These are phyloP conservation scores for Mariannaea sp. DNA, from an alignment of 2,329 filamentous ascomycete genomes.

Conservation along the genomic window DNA sequence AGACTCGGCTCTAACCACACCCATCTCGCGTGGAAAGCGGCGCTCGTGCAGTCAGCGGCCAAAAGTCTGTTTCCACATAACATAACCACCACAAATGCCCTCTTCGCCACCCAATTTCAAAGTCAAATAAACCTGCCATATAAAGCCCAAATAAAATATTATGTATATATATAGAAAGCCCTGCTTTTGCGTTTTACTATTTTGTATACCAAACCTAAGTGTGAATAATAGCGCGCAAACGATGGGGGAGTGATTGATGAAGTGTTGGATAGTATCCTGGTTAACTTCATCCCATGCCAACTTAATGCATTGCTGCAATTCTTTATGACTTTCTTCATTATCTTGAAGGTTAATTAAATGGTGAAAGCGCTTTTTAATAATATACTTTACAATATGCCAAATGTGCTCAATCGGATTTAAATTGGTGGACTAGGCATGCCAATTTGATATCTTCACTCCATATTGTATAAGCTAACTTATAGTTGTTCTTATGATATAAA, in stretches of 20 bases:
- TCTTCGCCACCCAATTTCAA: neutral
- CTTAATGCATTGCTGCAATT: neutral
- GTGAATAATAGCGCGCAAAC: neutral
- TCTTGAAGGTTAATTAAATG: too few species aligned
- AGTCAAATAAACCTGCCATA: neutral
- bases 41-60: neutral
- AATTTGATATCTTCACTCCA: too few species aligned
- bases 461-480: too few species aligned
- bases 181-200: constrained; percentile 3
- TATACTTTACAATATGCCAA: too few species aligned
- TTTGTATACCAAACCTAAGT: constrained; percentile 8
- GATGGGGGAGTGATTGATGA: neutral
- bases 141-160: neutral
- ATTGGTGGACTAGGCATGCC: too few species aligned
- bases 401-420: too few species aligned
- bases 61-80: neutral
- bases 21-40: too few species aligned
- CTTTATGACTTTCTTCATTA: neutral
- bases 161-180: constrained; percentile 1
- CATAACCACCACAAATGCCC: neutral
- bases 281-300: neutral
- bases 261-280: neutral
- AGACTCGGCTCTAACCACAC: too few species aligned
- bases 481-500: too few species aligned
- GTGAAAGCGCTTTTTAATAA: too few species aligned